Evolutionary conservation across 257 asterid genomes (phyloP).

Genomic region (Salvia rosmarinus): DNA sequence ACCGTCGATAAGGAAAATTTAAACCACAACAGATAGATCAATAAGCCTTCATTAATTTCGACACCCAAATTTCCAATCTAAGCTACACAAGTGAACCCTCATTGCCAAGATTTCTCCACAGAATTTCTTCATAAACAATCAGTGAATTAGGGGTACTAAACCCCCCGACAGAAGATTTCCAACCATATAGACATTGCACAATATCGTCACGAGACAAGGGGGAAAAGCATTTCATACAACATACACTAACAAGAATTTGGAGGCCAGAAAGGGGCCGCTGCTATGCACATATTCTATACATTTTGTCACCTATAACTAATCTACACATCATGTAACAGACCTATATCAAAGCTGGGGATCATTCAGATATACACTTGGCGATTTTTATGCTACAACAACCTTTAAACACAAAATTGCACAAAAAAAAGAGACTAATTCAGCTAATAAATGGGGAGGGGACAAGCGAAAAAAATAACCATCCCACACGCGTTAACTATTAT

Average conservation of each 20-base stretch:
- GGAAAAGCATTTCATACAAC: background rate
- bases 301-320: constrained; percentile 27
- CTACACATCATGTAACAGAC: constrained; percentile 29
- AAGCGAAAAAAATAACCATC: constrained; percentile 27
- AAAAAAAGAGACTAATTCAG: constrained; percentile 21
- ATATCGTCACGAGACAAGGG: no score
- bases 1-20: no score
- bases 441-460: constrained; percentile 23
- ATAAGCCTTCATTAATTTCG: no score
- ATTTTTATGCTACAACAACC: constrained; percentile 30
- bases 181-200: no score
- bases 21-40: no score
- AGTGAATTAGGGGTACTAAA: no score
- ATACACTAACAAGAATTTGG: background rate
- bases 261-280: constrained; percentile 2
- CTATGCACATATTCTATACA: constrained; percentile 38
- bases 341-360: constrained; percentile 26
- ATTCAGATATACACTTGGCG: constrained; percentile 26
- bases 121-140: no score
- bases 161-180: no score
- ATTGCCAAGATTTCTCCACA: no score
- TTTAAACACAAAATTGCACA: constrained; percentile 37
- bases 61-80: no score
- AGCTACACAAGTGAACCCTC: no score
- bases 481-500: constrained; percentile 18